Evolutionary conservation across 1,284 basidiomycete genomes (phyloP).

Genomic region (Tremellales sp.): DNA sequence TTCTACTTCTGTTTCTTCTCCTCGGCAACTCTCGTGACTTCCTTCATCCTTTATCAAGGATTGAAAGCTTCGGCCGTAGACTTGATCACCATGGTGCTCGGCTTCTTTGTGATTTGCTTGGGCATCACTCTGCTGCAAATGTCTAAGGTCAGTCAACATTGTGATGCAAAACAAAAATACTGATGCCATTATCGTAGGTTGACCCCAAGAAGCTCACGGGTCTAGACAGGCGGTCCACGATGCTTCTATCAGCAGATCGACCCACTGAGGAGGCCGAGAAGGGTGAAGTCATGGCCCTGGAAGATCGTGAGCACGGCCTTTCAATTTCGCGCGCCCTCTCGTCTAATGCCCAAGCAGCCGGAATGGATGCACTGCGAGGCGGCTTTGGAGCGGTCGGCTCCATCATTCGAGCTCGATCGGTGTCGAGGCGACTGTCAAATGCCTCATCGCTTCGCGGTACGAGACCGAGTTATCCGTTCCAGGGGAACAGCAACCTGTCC

Average conservation of each 20-base stretch:
- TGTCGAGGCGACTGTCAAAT: slow-evolving; percentile 30
- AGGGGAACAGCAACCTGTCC: slow-evolving; percentile 16
- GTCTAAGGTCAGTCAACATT: slow-evolving; percentile 81
- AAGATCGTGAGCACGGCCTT: too few species aligned
- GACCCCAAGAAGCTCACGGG: slow-evolving; percentile 66
- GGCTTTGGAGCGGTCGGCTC: slow-evolving; percentile 83
- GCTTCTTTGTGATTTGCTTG: slow-evolving; percentile 62
- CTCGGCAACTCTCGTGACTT: slow-evolving; percentile 82
- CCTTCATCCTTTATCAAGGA: slow-evolving; percentile 86
- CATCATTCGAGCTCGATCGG: slow-evolving; percentile 71
- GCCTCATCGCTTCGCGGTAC: slow-evolving; percentile 13
- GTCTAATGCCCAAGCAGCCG: too few species aligned
- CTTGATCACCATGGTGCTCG: slow-evolving; percentile 84
- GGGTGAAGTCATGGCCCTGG: slow-evolving; percentile 41
- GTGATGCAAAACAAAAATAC: slow-evolving; percentile 49
- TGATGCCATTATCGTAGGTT: slow-evolving; percentile 90
- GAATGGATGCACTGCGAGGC: slow-evolving; percentile 83
- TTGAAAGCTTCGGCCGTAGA: slow-evolving; percentile 68
- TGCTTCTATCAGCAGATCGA: slow-evolving; percentile 73
- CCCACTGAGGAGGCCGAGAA: slow-evolving; percentile 58
- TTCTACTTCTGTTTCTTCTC: slow-evolving; percentile 68
- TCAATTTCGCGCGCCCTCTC: too few species aligned
- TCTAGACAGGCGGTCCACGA: slow-evolving; percentile 78
- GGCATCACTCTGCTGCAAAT: slow-evolving; percentile 95
- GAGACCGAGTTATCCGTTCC: slow-evolving; percentile 1